Evolutionary conservation across 2,329 filamentous ascomycete species (phyloP).

Genomic region (Botryotinia narcissicola): DNA sequence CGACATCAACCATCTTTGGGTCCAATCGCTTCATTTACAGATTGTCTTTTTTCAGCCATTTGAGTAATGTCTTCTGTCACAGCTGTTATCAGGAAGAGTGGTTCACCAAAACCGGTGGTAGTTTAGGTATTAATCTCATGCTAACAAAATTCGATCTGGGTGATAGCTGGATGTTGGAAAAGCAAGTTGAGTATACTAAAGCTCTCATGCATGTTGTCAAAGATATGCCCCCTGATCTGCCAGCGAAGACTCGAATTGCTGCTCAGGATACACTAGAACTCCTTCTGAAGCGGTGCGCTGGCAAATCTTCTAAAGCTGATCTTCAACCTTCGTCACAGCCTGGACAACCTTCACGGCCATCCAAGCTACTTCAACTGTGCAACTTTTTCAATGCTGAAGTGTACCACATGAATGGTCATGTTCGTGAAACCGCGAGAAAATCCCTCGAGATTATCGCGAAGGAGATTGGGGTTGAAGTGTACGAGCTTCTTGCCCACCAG

Average conservation of each 20-base stretch:
- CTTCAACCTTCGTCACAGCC: constrained; percentile 53
- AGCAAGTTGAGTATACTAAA: constrained; percentile 83
- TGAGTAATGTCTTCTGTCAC: constrained; percentile 84
- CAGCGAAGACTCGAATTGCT: constrained; percentile 79
- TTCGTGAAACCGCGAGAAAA: constrained; percentile 80
- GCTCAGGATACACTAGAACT: constrained; percentile 81
- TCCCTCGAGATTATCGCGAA: constrained; percentile 79
- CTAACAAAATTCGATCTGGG: constrained; percentile 82
- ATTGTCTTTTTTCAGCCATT: constrained; percentile 79
- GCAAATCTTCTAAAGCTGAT: constrained; percentile 77
- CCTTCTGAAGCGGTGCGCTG: constrained; percentile 75
- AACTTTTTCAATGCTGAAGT: constrained; percentile 84
- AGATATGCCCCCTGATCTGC: constrained; percentile 92
- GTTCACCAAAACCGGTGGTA: constrained; percentile 95
- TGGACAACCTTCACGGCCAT: constrained; percentile 58
- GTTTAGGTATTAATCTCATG: constrained; percentile 83
- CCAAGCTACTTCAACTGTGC: constrained; percentile 72
- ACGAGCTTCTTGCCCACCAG: constrained; percentile 84
- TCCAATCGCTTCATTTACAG: constrained; percentile 67
- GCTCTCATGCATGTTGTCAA: constrained; percentile 98
- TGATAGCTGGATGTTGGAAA: constrained; percentile 75
- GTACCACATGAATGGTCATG: constrained; percentile 92
- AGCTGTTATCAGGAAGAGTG: constrained; percentile 97
- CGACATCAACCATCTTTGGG: constrained; percentile 76
- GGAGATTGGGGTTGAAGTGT: constrained; percentile 73